phyloP scores from a whole-genome alignment of 129 eudicot genomes.

The Centella asiatica region DNA sequence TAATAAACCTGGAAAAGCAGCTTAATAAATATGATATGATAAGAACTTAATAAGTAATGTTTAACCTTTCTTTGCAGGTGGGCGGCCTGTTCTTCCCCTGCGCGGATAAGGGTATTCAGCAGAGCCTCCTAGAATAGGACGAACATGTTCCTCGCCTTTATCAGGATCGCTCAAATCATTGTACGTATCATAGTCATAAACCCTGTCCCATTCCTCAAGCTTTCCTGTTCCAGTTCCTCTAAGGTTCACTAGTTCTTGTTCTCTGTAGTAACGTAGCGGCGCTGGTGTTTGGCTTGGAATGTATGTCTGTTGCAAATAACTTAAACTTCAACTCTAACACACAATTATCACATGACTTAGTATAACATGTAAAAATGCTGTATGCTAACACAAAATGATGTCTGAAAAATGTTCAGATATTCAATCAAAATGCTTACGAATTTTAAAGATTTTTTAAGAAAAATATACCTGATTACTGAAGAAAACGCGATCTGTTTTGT shows the following conservation, averaged over 20 bases:
- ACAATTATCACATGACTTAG: not conserved
- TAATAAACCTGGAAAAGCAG: no score
- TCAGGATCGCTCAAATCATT: constrained; percentile 56
- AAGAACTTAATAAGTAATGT: not conserved
- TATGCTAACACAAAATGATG: not conserved
- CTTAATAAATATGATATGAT: no score
- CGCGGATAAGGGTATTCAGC: constrained; percentile 72
- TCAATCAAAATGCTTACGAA: no score
- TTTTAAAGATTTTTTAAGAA: no score
- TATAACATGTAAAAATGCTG: no score
- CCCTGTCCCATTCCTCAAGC: constrained; percentile 24
- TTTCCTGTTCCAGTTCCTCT: constrained; percentile 19
- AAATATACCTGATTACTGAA: constrained; percentile 42
- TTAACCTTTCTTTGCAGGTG: constrained; percentile 12
- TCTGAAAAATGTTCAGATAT: no score
- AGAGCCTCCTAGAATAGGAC: constrained; percentile 72
- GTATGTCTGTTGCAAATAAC: constrained; percentile 17
- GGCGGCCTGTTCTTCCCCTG: constrained; percentile 81
- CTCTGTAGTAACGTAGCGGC: constrained; percentile 22
- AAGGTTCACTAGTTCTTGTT: constrained; percentile 25
- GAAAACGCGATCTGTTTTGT: constrained; percentile 35
- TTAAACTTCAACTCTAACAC: not conserved
- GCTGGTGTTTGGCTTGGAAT: constrained; percentile 27
- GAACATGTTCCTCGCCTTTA: constrained; percentile 32
- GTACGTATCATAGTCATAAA: constrained; percentile 19